These are phyloP conservation scores for Stenocarpella maydis DNA, from an alignment of 2,329 filamentous ascomycete genomes.

Conservation along the genomic window DNA sequence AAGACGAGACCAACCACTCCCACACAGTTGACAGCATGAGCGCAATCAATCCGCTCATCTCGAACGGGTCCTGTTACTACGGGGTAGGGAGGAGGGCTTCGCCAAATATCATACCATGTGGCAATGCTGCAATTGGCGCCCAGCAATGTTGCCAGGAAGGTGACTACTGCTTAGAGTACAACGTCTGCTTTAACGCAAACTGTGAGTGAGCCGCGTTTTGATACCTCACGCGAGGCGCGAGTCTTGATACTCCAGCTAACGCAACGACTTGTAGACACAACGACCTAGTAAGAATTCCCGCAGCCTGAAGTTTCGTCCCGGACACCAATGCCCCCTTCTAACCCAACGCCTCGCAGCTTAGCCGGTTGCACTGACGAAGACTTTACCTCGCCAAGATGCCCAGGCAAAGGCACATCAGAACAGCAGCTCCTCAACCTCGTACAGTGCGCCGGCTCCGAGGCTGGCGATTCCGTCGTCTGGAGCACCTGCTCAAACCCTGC, in stretches of 20 bases:
- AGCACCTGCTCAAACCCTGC: not conserved
- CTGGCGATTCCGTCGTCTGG: slow-evolving; percentile 3
- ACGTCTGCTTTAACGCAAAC: slow-evolving; percentile 19
- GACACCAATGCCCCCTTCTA: not conserved
- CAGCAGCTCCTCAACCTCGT: slow-evolving; percentile 25
- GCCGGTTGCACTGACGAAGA: slow-evolving; percentile 23
- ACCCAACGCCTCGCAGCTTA: not conserved
- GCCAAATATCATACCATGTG: slow-evolving; percentile 17
- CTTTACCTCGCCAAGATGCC: slow-evolving; percentile 10
- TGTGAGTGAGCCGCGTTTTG: not conserved
- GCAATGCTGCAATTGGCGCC: not conserved
- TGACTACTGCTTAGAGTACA: slow-evolving; percentile 17
- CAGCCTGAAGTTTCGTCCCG: too few species aligned
- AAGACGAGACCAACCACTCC: not conserved
- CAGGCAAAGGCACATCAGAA: not conserved
- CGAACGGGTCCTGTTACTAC: slow-evolving; percentile 22
- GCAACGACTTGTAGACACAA: not conserved
- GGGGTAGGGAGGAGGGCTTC: not conserved
- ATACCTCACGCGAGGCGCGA: not conserved
- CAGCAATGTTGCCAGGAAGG: slow-evolving; percentile 27
- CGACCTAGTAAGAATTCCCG: not conserved
- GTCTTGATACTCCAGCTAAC: not conserved
- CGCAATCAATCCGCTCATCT: slow-evolving; percentile 5
- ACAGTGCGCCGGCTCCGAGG: slow-evolving; percentile 14
- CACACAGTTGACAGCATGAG: not conserved